Base-by-base conservation (phyloP, 257 asterid species). In the Gardenia jasminoides region DNA sequence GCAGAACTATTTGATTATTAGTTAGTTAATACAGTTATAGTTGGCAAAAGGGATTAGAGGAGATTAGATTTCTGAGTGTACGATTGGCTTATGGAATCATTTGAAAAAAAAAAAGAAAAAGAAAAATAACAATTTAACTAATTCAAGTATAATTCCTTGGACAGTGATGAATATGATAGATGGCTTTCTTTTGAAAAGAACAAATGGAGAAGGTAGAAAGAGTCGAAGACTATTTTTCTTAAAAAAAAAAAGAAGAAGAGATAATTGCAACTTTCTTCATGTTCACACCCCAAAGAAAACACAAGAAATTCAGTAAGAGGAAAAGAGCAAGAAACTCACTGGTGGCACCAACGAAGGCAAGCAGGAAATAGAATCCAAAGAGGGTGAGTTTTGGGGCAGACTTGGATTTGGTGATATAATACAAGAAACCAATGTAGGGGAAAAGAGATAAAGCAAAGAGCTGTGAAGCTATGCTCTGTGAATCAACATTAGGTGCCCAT, bases 301-400 rank as follows among this genome's bases (percentile, higher is more conserved):
- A 0, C 4, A 8, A 26, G 76, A 73, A 67, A 65, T 28, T 44
- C 39, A 33, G 77, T 4, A 50, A 79, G 39, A 58, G 36, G 6
- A 61, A 20, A 59, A 9, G 20, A 64, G 2, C 67, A n/a, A 54
- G 79, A 7, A 80, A 79, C 97, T 90, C 76, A 96, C 97, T 92
- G 16, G 99, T 92, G 73, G 95, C 98, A 69, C 92, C 97, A 72
- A 94, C 97, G 80, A 92, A 94, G 43, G 91, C 97, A 74, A 91
- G 97, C 90, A 92, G 86, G 94, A 94, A 92, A 83, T 93, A 95
- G 92, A 92, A 95, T 46, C 98, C 98, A 75, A 95, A 92, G 71
- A 95, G 94, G n/a, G 98, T 92, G 84, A 92, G 98, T 67, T 84
- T 92, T 44, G 99, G 99, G 10, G 96, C 91, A 79, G 97, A 87